phyloP scores from a whole-genome alignment of 2,329 filamentous ascomycete species.

The Pseudocercospora macadamiae region DNA sequence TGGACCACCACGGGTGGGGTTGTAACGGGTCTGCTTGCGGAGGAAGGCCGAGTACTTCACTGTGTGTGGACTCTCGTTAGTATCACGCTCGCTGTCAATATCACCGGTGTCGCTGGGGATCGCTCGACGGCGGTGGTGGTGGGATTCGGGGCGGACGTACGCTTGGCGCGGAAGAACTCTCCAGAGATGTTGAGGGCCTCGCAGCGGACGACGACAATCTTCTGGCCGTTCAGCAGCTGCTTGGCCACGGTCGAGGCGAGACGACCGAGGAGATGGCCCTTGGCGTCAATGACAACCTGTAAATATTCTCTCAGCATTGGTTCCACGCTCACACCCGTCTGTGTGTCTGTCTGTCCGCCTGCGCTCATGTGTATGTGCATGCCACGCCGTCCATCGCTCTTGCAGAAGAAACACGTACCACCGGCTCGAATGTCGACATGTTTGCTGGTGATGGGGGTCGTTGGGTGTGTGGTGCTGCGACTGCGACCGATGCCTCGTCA shows the following conservation, averaged over 20 bases:
- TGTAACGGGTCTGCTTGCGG: slow-evolving; percentile 99
- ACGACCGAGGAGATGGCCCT: slow-evolving; percentile 99
- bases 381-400: slow-evolving; percentile 5
- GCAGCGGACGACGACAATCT: slow-evolving; percentile 98
- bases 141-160: slow-evolving; percentile 67
- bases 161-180: slow-evolving; percentile 99
- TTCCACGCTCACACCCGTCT: neutral
- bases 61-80: slow-evolving; percentile 50
- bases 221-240: slow-evolving; percentile 98
- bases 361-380: slow-evolving; percentile 11
- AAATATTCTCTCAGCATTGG: slow-evolving; percentile 20
- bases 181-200: slow-evolving; percentile 99
- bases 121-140: slow-evolving; percentile 1
- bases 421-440: slow-evolving; percentile 69
- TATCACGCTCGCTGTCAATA: neutral
- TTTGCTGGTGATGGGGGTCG: slow-evolving; percentile 40
- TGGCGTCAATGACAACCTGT: slow-evolving; percentile 99
- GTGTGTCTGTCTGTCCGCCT: too few relatives aligned
- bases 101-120: neutral
- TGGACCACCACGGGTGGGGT: slow-evolving; percentile 98
- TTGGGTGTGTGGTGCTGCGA: slow-evolving; percentile 15
- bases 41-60: slow-evolving; percentile 99
- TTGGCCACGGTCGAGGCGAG: slow-evolving; percentile 97
- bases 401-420: slow-evolving; percentile 54
- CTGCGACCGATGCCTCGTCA: slow-evolving; percentile 5